Evolutionary conservation across 805 yeast species (phyloP), one percentile per base, ranked within the genome.

Genomic region (Saccharomycopsis guyanensis): DNA sequence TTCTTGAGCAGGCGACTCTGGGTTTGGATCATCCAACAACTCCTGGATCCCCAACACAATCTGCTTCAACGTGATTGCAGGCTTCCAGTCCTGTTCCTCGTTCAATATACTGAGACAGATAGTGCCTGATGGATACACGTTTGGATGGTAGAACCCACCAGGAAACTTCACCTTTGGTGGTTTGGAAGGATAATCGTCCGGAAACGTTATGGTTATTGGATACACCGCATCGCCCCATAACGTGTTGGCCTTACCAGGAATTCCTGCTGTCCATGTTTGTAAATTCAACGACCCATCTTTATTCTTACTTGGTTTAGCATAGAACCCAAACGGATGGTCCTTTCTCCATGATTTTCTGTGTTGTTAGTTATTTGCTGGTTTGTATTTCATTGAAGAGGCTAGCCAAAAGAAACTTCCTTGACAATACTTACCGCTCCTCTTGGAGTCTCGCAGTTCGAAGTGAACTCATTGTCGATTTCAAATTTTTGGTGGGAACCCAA

Each of bases 81-180:
- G 98, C 59, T 96, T 78, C 99, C 99, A 93, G 63, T 87, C 97
- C 64, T 89, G 94, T 39, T 82, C 88, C 62, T 93, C 98, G 63
- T 93, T 93, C 59, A 93, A 70, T 45, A 93, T 89, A 44, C 94
- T 82, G 40, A 93, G 73, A 66, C 99, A 93, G 32, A 93, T 82
- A 1, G 97, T 93, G 1, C 99, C 99, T 46, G 95, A 85, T 1
- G 99, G 99, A 58, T 93, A 93, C 7, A 93, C 91, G 58, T 93
- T 93, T 10, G 99, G 99, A 64, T 93, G 99, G 66, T 88, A 93
- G 58, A 93, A 93, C 0, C 84, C 86, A 2, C 80, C 76, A 2
- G 96, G 95, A 55, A 93, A 88, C 65, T 76, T 78, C 48, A 95
- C 88, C 59, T 87, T 88, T 36, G 97, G 97, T 1, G 98, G 98